Evolutionary conservation across 2,329 filamentous ascomycete genomes (phyloP), one percentile per base, ranked within the genome.

Genomic region (Aspergillus novoparasiticus): DNA sequence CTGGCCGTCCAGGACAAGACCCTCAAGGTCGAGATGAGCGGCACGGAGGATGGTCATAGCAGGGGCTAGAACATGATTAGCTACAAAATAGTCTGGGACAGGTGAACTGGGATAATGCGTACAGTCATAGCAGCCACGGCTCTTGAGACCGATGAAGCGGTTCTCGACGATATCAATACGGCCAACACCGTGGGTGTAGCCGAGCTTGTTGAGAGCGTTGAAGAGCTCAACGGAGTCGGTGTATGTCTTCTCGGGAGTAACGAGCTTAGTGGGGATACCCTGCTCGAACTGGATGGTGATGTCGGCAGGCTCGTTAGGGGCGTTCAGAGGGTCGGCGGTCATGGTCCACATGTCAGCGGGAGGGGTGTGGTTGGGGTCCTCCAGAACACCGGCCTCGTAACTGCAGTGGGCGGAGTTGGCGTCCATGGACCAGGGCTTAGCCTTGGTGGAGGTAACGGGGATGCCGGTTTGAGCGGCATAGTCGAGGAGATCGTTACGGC

Each of bases 151-250:
- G 74, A 92, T 90, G 82, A 90, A 92, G 59, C 91, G 86, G 82
- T 91, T 91, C 79, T 93, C 90, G 65, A 94, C 91, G 74, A 94
- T 94, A 78, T 94, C 91, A 69, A 94, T 89, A 73, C 92, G 84
- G 72, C 91, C 92, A 69, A 94, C 86, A 76, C 92, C 92, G 81
- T 93, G 83, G 68, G 83, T 85, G 76, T 87, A 85, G 68, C 87
- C 92, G 67, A 94, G 89, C 63, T 86, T 82, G 81, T 94, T 94
- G 70, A 87, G 84, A 61, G 86, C 84, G 65, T 87, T 82, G 83
- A 94, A 94, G 62, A 94, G 82, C 74, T 90, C 88, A 61, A 92
- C 84, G 6, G 87, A 83, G 73, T 90, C 89, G 61, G 90, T 92
- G 70, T 87, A 83, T 43, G 81, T 83, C 82, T 90, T 86, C 66